These are phyloP conservation scores for Rhizopus delemar DNA, from an alignment of 371 early-diverging fungal genomes.

Conservation along the genomic window DNA sequence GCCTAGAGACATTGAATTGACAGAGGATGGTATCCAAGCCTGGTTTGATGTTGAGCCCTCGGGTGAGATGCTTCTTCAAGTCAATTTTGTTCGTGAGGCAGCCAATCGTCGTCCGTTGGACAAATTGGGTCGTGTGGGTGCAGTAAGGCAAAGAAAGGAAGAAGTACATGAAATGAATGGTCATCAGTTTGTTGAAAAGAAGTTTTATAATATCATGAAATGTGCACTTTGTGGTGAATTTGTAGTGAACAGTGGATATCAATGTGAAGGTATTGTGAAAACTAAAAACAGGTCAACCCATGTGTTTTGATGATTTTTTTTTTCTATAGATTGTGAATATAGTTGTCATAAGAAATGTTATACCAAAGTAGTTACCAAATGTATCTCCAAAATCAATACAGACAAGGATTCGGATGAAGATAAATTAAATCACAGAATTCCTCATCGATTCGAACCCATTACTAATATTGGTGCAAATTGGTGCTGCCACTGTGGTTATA, in stretches of 20 bases:
- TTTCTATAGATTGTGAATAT: conserved; percentile 81
- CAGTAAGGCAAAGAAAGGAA: conserved; percentile 84
- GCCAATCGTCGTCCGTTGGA: conserved; percentile 64
- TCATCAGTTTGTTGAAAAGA: conserved; percentile 86
- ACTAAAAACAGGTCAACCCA: neutral
- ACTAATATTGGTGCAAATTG: conserved; percentile 84
- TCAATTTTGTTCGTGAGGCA: conserved; percentile 70
- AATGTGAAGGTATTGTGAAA: conserved; percentile 77
- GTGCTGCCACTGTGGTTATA: conserved; percentile 98
- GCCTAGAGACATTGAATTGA: conserved; percentile 21
- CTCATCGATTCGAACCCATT: conserved; percentile 89
- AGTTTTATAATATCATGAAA: conserved; percentile 92
- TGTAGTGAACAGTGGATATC: conserved; percentile 84
- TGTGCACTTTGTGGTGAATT: conserved; percentile 94
- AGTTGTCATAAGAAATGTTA: conserved; percentile 94
- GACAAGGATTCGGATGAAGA: conserved; percentile 69
- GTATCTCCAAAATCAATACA: conserved; percentile 73
- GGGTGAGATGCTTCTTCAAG: conserved; percentile 80
- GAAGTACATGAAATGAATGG: conserved; percentile 86
- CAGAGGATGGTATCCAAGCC: conserved; percentile 69
- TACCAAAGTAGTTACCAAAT: conserved; percentile 84
- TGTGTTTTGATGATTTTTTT: neutral
- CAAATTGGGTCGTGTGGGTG: conserved; percentile 83
- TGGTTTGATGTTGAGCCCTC: conserved; percentile 93
- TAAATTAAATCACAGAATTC: conserved; percentile 85